Percentiles rank a stretch among this genome's conserved stretches.
Evolutionary conservation across 345 rosid genomes (phyloP).

Genomic region (Gossypium longicalyx): DNA sequence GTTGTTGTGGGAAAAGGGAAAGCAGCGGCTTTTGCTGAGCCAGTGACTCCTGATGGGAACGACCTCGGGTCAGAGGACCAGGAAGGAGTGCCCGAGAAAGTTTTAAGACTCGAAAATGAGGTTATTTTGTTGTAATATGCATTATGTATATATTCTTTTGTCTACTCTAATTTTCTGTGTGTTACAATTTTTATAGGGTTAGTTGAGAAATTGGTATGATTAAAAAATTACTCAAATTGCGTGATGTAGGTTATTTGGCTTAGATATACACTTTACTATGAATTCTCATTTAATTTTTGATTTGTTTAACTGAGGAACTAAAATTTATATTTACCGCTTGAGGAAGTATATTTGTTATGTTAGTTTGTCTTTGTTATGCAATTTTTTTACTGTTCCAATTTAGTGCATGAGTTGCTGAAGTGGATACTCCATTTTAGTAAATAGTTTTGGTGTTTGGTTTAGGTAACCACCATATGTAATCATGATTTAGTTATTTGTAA

Average conservation of each 20-base stretch:
- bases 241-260: neutral
- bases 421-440: neutral
- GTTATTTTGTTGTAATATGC: constrained; percentile 26
- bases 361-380: neutral
- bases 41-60: constrained; percentile 41
- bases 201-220: neutral
- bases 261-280: neutral
- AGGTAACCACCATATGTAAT: neutral
- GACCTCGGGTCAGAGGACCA: constrained; percentile 33
- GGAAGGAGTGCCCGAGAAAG: constrained; percentile 40
- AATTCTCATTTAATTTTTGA: neutral
- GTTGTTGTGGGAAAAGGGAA: constrained; percentile 38
- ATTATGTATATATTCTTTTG: neutral
- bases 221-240: neutral
- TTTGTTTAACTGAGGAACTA: neutral
- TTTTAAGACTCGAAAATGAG: constrained; percentile 74
- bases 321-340: neutral
- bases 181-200: neutral
- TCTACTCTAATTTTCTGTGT: neutral
- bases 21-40: constrained; percentile 39
- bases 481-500: neutral
- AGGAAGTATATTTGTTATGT: neutral
- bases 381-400: neutral
- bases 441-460: neutral
- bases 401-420: neutral